A percentile compares a stretch with the other conserved stretches of the same genome.
Evolutionary conservation across 2,329 filamentous ascomycete genomes (phyloP).

Genomic region (Hypoxylon rubiginosum): DNA sequence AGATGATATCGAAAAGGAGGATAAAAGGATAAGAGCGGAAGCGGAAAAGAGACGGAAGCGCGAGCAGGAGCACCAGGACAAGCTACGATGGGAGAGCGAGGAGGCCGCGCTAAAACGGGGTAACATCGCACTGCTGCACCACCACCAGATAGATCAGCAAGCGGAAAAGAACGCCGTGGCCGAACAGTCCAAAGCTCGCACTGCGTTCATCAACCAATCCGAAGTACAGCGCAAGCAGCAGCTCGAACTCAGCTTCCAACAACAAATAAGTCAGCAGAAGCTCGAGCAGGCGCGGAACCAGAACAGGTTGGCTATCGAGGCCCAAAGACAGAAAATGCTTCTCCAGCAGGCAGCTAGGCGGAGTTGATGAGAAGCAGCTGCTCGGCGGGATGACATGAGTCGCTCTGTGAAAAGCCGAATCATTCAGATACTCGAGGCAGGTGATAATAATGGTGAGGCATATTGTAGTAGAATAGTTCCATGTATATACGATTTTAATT

Average conservation of each 20-base stretch:
- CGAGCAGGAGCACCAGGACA: constrained; percentile 21
- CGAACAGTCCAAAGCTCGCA: constrained; percentile 1
- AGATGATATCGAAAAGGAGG: constrained; percentile 35
- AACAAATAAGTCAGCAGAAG: constrained; percentile 9
- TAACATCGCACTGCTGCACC: constrained; percentile 12
- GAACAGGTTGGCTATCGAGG: constrained; percentile 6
- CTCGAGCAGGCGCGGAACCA: background rate
- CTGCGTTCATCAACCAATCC: background rate
- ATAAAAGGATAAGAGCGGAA: background rate
- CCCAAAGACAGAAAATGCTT: constrained; percentile 10
- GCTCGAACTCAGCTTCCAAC: constrained; percentile 19
- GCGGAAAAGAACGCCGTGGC: constrained; percentile 19
- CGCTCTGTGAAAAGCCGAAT: too few species aligned
- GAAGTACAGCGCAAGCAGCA: constrained; percentile 17
- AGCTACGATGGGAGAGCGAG: constrained; percentile 44
- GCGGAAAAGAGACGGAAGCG: constrained; percentile 22
- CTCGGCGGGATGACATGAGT: too few species aligned
- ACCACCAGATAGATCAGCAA: constrained; percentile 19
- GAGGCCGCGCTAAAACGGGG: constrained; percentile 51
- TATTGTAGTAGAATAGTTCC: too few species aligned
- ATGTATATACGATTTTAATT: too few species aligned
- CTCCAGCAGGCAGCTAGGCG: background rate
- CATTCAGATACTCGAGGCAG: too few species aligned
- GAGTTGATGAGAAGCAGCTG: background rate
- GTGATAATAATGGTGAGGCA: too few species aligned